Base-by-base conservation (phyloP, 305 asterid genomes). In the Fraxinus latifolia region DNA sequence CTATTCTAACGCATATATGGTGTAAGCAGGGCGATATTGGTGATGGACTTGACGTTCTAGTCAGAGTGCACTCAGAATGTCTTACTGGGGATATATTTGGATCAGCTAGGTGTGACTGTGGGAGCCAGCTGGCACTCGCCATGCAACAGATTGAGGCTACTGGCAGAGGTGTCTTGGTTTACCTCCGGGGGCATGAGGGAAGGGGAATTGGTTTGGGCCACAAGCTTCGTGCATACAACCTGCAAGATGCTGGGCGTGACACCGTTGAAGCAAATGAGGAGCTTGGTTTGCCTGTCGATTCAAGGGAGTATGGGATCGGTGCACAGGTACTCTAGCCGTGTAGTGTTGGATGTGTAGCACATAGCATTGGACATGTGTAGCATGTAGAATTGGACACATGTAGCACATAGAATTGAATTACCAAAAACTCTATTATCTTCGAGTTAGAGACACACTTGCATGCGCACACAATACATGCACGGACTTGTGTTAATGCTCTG, bases 261-360 rank as follows among this genome's bases (percentile, higher is more conserved):
- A 96, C 99, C 2, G 98, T 96, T 31, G 98, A 96, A 89, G 99
- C 99, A 2, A 96, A 96, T 7, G 98, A 96, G 87, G 99, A 96
- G 84, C 93, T 96, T 78, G 98, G 99, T 32, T 89, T 96, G 85
- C 99, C 99, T 2, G 91, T 96, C 65, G 99, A 96, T 89, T 96
- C 99, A 23, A 91, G 99, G 87, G 99, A 94, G 82, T 96, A 96
- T 21, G 99, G 99, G 32, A 92, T 96, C 34, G 99, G 99, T 79
- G 99, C 99, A 21, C 99, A 95, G 99, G 99, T 95, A 89, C 77
- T 83, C 9, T 67, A 31, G 50, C 76, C 70, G 2, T 53, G 65
- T 62, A 42, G 75, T 58, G 17, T 62, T 53, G 65, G 62, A 42
- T 37, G 44, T 42, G 62, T 50, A 50, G 21, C 17, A 50, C 23